Evolutionary conservation across 202 grass and related monocot species (phyloP).

Genomic region (Miscanthus sacchariflorus): DNA sequence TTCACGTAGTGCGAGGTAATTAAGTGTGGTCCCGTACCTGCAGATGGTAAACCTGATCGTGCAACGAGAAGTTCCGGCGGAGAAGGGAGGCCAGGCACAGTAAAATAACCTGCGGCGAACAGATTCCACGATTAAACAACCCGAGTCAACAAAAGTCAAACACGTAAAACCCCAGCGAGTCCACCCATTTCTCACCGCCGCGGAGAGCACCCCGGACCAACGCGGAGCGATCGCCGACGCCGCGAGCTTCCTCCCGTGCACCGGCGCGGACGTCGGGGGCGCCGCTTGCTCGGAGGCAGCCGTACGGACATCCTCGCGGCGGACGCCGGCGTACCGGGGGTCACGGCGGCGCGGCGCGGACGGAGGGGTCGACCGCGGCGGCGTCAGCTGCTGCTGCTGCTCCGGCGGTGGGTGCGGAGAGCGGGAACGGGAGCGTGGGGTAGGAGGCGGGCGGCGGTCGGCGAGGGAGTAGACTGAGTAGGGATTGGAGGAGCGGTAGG

Average conservation of each 20-base stretch:
- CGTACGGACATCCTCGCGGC: conserved; percentile 32
- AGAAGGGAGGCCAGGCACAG: conserved; percentile 60
- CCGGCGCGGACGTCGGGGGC: not conserved
- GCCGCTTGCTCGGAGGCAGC: conserved; percentile 17
- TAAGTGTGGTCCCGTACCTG: conserved; percentile 39
- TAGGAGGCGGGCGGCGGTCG: conserved; percentile 50
- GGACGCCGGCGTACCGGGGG: conserved; percentile 68
- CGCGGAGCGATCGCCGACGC: conserved; percentile 22
- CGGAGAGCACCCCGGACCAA: conserved; percentile 52
- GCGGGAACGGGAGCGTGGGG: conserved; percentile 56
- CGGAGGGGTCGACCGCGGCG: not conserved
- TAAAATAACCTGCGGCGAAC: conserved; percentile 50
- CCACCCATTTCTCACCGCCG: conserved; percentile 42
- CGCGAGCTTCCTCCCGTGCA: conserved; percentile 21
- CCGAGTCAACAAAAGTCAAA: conserved; percentile 44
- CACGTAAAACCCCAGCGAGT: not conserved
- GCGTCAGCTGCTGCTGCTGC: conserved; percentile 17
- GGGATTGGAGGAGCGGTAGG: conserved; percentile 54
- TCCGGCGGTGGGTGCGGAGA: conserved; percentile 49
- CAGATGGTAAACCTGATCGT: conserved; percentile 59
- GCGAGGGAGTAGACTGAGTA: conserved; percentile 54
- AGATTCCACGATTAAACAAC: conserved; percentile 28
- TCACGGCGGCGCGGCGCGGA: conserved; percentile 48
- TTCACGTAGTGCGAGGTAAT: not conserved
- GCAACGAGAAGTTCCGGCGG: conserved; percentile 62